Evolutionary conservation across 192 early-diverging fungal species (phyloP), one percentile per base, ranked within the genome.

Genomic region (Backusella psychrophila): DNA sequence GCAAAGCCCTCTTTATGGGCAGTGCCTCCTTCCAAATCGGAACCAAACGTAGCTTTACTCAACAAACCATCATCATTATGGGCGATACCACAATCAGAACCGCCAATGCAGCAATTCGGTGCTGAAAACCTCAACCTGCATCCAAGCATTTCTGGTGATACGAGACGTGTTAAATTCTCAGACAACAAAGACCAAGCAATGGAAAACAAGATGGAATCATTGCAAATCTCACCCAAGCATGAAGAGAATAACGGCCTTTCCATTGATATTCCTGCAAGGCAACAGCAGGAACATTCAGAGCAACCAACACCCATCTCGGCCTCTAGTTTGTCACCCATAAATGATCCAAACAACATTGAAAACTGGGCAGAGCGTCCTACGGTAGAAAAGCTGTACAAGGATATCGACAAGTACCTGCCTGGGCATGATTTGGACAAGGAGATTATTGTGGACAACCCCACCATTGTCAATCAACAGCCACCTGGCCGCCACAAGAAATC

Each of bases 391-490:
- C 86, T 94, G 66, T 86, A 85, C 29, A 86, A 91, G 59, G 86
- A 93, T 71, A 82, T 93, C 67, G 91, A 91, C 46, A 82, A 88
- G 75, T 94, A 90, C 74, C 91, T 94, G 75, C 92, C 91, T 31
- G 88, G 83, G n/a, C 90, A 93, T 56, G 91, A 94, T 72, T 77
- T 94, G 59, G 93, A 94, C 73, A 83, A 86, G 59, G 90, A 87
- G n/a, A 92, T 93, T 66, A 84, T 90, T 19, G 89, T 74, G 49
- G 69, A 75, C 7, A 80, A 26, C 69, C 80, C 15, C 72, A 66
- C 38, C 39, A 53, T 15, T 65, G 71, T 67, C 59, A 78, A 26
- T 33, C 77, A 26, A 59, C 80, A 56, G 63, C 66, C 29, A 74
- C 80, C 73, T 71, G 42, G 70, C 6, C 21, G 70, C 11, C 83